Conservation (phyloP, 768 basidiomycete genomes). For the Leucocoprinus leucothites region DNA sequence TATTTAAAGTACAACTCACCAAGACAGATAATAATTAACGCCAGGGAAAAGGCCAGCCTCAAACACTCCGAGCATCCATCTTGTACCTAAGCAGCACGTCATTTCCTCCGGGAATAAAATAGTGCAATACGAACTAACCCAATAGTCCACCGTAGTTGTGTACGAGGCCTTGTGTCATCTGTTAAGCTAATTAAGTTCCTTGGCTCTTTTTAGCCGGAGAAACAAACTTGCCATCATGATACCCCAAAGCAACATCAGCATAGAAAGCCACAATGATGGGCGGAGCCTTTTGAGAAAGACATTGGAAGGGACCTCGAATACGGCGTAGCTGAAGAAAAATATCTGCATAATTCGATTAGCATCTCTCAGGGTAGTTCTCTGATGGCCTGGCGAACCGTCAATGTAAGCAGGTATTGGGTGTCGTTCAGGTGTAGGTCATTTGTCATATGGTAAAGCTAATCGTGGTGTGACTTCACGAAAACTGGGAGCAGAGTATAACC, state of each 20-base stretch:
- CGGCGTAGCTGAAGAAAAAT: conserved; percentile 62
- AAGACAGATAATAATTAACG: conserved; percentile 71
- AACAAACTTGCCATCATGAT: conserved; percentile 63
- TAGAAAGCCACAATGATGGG: conserved; percentile 75
- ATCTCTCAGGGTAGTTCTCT: not conserved
- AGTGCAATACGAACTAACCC: too few species aligned
- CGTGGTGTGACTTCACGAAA: not conserved
- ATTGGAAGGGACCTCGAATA: conserved; percentile 80
- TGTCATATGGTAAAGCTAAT: conserved; percentile 63
- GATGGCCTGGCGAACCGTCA: conserved; percentile 40
- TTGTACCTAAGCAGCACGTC: conserved; percentile 52
- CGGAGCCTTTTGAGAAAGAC: conserved; percentile 69
- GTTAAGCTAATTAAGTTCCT: conserved; percentile 1
- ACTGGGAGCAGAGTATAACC: not conserved
- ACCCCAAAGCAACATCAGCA: conserved; percentile 74
- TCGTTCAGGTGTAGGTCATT: conserved; percentile 57
- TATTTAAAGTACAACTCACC: conserved; percentile 38
- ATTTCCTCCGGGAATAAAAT: too few species aligned
- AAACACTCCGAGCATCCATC: conserved; percentile 70
- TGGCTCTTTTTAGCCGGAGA: not conserved
- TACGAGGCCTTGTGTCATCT: conserved; percentile 74
- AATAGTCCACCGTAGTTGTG: conserved; percentile 67
- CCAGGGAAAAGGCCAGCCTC: conserved; percentile 69
- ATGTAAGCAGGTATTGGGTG: conserved; percentile 59
- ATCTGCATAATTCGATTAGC: conserved; percentile 21